These are phyloP conservation scores for Calocera viscosa DNA, from an alignment of 768 basidiomycete genomes.

Conservation along the genomic window DNA sequence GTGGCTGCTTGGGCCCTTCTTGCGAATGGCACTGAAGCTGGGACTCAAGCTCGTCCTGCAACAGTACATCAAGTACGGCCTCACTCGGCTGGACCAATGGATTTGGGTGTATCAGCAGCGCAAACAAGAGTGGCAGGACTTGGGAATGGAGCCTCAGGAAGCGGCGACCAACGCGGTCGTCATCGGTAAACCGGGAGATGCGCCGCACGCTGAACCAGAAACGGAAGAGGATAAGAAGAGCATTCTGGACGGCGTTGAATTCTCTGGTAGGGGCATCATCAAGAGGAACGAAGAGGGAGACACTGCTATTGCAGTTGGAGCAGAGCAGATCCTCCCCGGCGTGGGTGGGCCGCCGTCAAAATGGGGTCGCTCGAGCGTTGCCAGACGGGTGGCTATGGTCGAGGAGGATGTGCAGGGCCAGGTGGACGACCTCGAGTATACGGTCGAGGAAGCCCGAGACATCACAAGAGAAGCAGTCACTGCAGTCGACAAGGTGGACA, in stretches of 20 bases:
- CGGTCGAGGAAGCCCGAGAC: background rate
- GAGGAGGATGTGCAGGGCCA: background rate
- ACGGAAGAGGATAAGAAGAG: background rate
- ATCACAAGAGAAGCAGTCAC: background rate
- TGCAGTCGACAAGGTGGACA: background rate
- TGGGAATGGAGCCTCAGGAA: background rate
- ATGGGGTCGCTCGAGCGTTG: slow-evolving; percentile 3
- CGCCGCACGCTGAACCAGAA: background rate
- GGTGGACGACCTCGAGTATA: background rate
- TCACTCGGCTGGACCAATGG: background rate
- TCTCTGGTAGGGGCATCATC: background rate
- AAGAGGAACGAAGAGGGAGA: background rate
- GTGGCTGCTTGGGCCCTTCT: background rate
- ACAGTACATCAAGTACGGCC: background rate
- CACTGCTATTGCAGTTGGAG: background rate
- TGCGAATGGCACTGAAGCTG: background rate
- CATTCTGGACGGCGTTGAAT: background rate
- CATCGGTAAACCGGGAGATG: slow-evolving; percentile 1
- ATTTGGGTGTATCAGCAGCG: slow-evolving; percentile 1
- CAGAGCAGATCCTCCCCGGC: background rate
- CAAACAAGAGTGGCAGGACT: background rate
- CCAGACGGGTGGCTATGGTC: background rate
- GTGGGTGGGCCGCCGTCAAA: background rate
- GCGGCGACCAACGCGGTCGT: background rate
- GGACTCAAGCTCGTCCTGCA: slow-evolving; percentile 4